These are phyloP conservation scores for Spathaspora gorwiae DNA, from an alignment of 805 yeast genomes.

Conservation along the genomic window DNA sequence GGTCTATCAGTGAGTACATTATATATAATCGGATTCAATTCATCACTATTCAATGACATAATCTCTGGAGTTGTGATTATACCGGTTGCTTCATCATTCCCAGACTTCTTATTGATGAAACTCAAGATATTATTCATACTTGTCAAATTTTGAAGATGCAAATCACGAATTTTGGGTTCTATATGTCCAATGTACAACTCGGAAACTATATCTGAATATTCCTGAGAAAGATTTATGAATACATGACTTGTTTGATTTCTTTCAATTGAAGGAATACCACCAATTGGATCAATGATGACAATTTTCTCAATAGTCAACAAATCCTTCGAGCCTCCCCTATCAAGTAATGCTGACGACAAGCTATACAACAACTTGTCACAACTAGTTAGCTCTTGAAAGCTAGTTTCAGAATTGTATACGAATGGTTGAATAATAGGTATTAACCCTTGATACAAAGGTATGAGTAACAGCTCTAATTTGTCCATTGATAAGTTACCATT, in stretches of 20 bases:
- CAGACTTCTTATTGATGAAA: conserved; percentile 40
- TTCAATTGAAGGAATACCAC: conserved; percentile 89
- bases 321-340: conserved; percentile 15
- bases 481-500: conserved; percentile 13
- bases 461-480: conserved; percentile 27
- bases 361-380: conserved; percentile 21
- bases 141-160: conserved; percentile 63
- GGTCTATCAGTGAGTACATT: conserved; percentile 91
- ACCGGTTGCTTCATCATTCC: conserved; percentile 58
- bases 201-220: conserved; percentile 57
- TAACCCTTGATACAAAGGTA: conserved; percentile 42
- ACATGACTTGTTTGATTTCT: conserved; percentile 82
- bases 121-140: conserved; percentile 57
- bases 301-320: conserved; percentile 71
- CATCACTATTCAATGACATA: conserved; percentile 51
- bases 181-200: conserved; percentile 62
- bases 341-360: conserved; percentile 21
- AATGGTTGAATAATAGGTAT: conserved; percentile 68
- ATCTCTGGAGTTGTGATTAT: conserved; percentile 79
- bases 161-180: conserved; percentile 38
- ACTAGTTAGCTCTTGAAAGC: conserved; percentile 22
- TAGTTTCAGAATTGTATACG: conserved; percentile 30
- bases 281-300: conserved; percentile 70
- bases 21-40: conserved; percentile 80
- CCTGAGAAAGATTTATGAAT: conserved; percentile 80